Conservation (phyloP, 108 stramenopile species). For the Nitzschia inconspicua region DNA sequence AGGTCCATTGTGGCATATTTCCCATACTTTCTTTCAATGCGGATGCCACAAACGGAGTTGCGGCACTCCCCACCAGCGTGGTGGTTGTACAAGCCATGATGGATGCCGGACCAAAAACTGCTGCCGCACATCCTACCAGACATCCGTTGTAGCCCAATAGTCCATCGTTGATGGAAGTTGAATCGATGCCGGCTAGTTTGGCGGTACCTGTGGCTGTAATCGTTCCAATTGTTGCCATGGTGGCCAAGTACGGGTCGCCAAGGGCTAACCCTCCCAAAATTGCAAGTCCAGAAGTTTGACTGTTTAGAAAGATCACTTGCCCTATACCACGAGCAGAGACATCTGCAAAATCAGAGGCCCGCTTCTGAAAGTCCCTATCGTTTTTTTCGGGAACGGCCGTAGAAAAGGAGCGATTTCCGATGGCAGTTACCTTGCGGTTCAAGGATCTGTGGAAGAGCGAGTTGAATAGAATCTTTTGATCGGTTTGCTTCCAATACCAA, state of each 20-base stretch:
- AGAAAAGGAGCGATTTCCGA: background rate
- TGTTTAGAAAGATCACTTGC: conserved; percentile 82
- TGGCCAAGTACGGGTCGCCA: conserved; percentile 66
- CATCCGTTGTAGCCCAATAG: conserved; percentile 79
- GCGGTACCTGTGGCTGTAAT: conserved; percentile 50
- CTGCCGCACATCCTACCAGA: conserved; percentile 76
- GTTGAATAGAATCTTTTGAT: too few relatives aligned
- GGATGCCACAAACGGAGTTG: conserved; percentile 54
- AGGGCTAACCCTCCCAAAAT: conserved; percentile 57
- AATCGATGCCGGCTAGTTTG: conserved; percentile 36
- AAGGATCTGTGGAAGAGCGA: too few relatives aligned
- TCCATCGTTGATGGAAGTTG: conserved; percentile 39
- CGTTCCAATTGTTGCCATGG: conserved; percentile 47
- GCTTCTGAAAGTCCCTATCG: background rate
- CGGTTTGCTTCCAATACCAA: too few relatives aligned
- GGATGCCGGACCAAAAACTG: conserved; percentile 55
- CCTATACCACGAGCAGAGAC: conserved; percentile 47
- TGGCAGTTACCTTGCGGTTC: too few relatives aligned
- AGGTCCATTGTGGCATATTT: conserved; percentile 71
- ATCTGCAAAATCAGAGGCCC: conserved; percentile 10
- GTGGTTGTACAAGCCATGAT: conserved; percentile 32
- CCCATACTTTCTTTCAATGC: conserved; percentile 46
- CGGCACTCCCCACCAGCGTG: conserved; percentile 52
- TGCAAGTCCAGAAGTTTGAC: conserved; percentile 37
- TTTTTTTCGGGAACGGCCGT: background rate